Evolutionary conservation across 768 basidiomycete species (phyloP), one percentile per base, ranked within the genome.

Genomic region (Mycena kentingensis): DNA sequence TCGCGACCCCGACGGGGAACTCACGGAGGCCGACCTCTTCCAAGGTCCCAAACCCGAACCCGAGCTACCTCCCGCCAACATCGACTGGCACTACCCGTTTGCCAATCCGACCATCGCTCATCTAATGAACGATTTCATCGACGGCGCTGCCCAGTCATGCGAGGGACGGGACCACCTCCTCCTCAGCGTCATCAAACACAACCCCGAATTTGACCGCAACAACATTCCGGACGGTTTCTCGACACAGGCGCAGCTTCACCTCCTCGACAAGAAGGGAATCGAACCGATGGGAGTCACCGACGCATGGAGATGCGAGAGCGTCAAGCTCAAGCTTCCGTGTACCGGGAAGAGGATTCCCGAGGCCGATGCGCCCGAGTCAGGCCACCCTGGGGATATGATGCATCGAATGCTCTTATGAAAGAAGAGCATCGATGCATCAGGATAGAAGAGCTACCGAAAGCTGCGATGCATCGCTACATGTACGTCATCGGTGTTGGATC

Each of bases 1-100:
- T 1, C 49, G 29, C 18, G 51, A 52, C 46, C 51, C 51, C 32
- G 51, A 52, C 26, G 29, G 27, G 25, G 3, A 4, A 4, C 18
- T 46, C 6, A 18, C 34, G 11, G 24, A 45, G 2, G 39, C 32
- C 12, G 50, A 51, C 16, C 50, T 51, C 31, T 51, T 31, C 41
- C 18, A 19, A n/a, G 37, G 11, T 19, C 11, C 8, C 13, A 39
- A 10, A 10, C 8, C 10, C 19, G 10, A 10, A 10, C 10, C 11
- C 37, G 11, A 39, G 11, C 10, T 39, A 11, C 37, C 37, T 19
- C 37, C 19, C 8, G 11, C 37, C 10, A 39, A 39, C 10, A 19
- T 11, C 10, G 11, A 10, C 11, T 39, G 37, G 37, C 21, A 39
- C 19, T 39, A 39, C 19, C 21, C 37, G 8, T 39, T 39, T 19